Conservation (phyloP, 768 basidiomycete species). For the Serendipita sp. region DNA sequence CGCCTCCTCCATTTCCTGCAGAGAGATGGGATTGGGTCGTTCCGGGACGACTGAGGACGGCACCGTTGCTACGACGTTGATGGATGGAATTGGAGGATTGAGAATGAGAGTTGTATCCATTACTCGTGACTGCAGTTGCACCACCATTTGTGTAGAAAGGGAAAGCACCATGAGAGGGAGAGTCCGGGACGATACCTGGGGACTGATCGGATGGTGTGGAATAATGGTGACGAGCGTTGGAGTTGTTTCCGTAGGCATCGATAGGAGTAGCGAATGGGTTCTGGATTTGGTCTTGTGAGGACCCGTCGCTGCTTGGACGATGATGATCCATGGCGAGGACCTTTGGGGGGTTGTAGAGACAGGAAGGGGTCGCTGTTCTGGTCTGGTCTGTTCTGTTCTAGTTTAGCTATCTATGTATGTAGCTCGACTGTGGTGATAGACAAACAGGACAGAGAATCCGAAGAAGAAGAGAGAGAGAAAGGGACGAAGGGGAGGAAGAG, state of each 20-base stretch:
- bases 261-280: neutral
- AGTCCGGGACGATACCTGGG: neutral
- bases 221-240: no score
- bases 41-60: neutral
- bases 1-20: neutral
- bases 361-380: no score
- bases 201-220: neutral
- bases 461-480: neutral
- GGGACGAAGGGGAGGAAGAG: neutral
- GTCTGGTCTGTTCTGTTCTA: no score
- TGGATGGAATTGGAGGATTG: conserved; percentile 4
- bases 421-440: no score
- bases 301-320: neutral
- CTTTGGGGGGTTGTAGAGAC: no score
- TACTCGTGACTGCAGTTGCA: neutral
- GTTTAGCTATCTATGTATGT: no score
- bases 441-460: neutral
- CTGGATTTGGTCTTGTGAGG: conserved; percentile 2
- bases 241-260: no score
- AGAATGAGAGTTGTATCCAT: neutral
- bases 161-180: neutral
- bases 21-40: neutral
- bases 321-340: neutral
- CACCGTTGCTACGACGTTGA: conserved; percentile 2
- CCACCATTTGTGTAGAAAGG: neutral